phyloP scores from a whole-genome alignment of 1,284 basidiomycete genomes.

The Ceratobasidium sp. region DNA sequence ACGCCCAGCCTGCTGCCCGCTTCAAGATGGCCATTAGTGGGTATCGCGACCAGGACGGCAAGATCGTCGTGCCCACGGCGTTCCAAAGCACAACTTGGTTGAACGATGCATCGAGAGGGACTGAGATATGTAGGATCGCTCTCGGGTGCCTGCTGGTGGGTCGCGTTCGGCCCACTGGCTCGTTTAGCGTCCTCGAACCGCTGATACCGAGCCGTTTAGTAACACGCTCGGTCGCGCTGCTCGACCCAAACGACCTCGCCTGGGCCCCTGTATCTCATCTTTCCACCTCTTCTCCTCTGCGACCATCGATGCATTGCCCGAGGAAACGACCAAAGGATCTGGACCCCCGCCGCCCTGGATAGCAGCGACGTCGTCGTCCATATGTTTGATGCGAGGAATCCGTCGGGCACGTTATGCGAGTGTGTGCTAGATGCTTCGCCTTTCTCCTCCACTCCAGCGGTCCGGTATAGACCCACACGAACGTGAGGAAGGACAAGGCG shows the following conservation, averaged over 20 bases:
- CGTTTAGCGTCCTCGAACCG: constrained; percentile 85
- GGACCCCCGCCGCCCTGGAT: too few relatives aligned
- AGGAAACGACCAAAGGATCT: too few relatives aligned
- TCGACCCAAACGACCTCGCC: constrained; percentile 81
- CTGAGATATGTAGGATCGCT: too few relatives aligned
- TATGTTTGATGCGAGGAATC: constrained; percentile 96
- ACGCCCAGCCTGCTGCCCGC: constrained; percentile 86
- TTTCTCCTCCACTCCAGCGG: not conserved
- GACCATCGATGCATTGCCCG: not conserved
- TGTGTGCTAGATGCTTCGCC: not conserved
- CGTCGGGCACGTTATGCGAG: constrained; percentile 96
- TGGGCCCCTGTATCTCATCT: constrained; percentile 78
- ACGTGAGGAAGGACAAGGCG: constrained; percentile 94
- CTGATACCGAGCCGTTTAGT: constrained; percentile 93
- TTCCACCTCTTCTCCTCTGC: constrained; percentile 85
- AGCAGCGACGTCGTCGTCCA: constrained; percentile 94
- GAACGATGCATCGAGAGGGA: too few relatives aligned
- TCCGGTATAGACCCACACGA: constrained; percentile 76
- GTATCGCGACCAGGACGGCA: constrained; percentile 90
- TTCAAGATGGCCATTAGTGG: constrained; percentile 93
- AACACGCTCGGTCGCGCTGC: constrained; percentile 71
- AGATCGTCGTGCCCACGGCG: constrained; percentile 90
- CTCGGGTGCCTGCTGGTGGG: constrained; percentile 65
- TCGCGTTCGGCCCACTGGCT: constrained; percentile 58
- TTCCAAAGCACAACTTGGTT: constrained; percentile 77